These are phyloP conservation scores for Ophiostoma australiae DNA, from an alignment of 2,329 filamentous ascomycete genomes.

Conservation along the genomic window DNA sequence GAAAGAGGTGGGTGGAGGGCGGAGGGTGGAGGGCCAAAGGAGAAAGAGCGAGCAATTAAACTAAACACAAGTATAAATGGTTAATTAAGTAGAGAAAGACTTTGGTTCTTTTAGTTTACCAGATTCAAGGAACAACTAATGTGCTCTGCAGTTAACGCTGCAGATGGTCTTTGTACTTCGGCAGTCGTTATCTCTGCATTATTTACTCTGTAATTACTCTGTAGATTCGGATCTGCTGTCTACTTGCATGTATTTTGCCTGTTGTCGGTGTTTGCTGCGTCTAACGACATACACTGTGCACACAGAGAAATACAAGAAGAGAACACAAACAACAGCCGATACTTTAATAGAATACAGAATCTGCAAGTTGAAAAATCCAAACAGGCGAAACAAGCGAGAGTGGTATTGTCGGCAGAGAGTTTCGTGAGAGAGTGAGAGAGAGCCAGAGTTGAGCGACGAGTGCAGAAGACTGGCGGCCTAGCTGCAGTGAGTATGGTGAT, in stretches of 20 bases:
- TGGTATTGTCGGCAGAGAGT: not conserved
- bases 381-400: not conserved
- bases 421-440: no score
- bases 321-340: not conserved
- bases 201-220: no score
- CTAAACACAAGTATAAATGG: not conserved
- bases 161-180: not conserved
- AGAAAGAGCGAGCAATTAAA: slow-evolving; percentile 2
- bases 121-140: no score
- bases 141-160: not conserved
- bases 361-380: not conserved
- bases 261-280: not conserved
- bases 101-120: no score
- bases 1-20: not conserved
- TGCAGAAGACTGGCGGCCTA: not conserved
- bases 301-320: not conserved
- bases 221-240: not conserved
- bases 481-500: slow-evolving; percentile 1
- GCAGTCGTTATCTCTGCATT: not conserved
- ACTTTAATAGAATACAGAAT: not conserved
- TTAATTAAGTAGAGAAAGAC: not conserved
- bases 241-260: not conserved
- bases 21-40: not conserved
- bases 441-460: not conserved
- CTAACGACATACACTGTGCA: not conserved